Conservation (phyloP, 306 rosid genomes). For the Cicer arietinum region DNA sequence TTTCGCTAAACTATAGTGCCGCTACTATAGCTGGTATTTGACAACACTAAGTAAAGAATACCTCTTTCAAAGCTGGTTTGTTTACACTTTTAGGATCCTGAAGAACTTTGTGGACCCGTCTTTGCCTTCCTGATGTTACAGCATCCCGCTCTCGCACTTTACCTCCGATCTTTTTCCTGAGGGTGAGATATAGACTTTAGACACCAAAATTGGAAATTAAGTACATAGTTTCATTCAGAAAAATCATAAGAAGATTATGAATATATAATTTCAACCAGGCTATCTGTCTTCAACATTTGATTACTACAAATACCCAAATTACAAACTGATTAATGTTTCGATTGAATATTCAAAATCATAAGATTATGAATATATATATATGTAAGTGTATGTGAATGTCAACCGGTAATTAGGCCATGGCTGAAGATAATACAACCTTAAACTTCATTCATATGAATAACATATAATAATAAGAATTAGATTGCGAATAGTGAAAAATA, state of each 20-base stretch:
- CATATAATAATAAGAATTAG: neutral
- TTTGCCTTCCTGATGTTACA: slow-evolving; percentile 63
- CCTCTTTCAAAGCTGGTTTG: slow-evolving; percentile 68
- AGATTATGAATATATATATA: neutral
- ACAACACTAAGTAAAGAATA: slow-evolving; percentile 35
- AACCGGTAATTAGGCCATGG: neutral
- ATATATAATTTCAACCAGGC: neutral
- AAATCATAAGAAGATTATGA: too few relatives aligned
- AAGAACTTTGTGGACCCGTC: slow-evolving; percentile 56
- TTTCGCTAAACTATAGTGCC: neutral
- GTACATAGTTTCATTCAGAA: too few relatives aligned
- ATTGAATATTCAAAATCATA: slow-evolving; percentile 14
- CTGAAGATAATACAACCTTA: slow-evolving; percentile 4
- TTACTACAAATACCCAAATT: slow-evolving; percentile 23
- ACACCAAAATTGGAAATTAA: slow-evolving; percentile 30
- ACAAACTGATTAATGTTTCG: neutral
- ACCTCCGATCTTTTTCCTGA: slow-evolving; percentile 69
- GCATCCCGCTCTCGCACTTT: slow-evolving; percentile 66
- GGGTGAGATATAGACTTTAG: slow-evolving; percentile 36
- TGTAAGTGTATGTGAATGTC: neutral
- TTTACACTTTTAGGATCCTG: slow-evolving; percentile 51
- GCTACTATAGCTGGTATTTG: neutral
- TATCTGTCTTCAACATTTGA: neutral
- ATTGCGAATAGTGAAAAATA: too few relatives aligned
- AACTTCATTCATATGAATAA: slow-evolving; percentile 1